phyloP scores from a whole-genome alignment of 805 yeast species.

The Candida nitratophila region DNA sequence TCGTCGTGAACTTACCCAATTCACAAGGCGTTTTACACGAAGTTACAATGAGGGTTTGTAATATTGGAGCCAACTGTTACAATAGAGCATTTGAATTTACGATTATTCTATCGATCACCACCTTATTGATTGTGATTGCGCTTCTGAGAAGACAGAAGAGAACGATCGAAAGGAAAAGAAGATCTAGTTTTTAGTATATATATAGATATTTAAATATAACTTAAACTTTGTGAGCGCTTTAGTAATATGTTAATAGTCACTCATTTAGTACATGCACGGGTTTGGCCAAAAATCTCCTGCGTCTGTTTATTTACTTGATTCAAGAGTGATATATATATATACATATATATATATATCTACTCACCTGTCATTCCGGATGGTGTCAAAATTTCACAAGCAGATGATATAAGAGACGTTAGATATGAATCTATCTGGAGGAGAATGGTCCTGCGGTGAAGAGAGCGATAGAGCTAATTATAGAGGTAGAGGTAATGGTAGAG shows the following conservation, averaged over 20 bases:
- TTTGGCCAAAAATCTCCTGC: no score
- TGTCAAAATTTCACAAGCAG: no score
- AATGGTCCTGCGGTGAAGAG: neutral
- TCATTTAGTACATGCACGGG: no score
- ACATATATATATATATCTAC: neutral
- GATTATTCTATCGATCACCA: neutral
- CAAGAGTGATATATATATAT: neutral
- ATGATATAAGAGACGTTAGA: no score
- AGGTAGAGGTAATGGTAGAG: neutral
- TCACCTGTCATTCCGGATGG: no score
- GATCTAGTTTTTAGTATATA: neutral
- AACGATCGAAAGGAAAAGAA: neutral
- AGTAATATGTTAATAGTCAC: no score
- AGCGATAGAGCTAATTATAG: neutral
- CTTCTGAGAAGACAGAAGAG: neutral
- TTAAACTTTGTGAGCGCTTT: no score
- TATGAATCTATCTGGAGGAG: no score
- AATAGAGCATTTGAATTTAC: slow-evolving; percentile 34
- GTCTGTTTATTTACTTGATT: neutral
- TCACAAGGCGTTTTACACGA: slow-evolving; percentile 1
- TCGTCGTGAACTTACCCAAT: neutral
- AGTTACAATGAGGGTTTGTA: slow-evolving; percentile 13
- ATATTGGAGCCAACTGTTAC: slow-evolving; percentile 25
- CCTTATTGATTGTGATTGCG: neutral
- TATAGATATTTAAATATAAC: no score